Base-by-base conservation (phyloP, 163 green algal genomes). In the Coccomyxa subellipsoidea region DNA sequence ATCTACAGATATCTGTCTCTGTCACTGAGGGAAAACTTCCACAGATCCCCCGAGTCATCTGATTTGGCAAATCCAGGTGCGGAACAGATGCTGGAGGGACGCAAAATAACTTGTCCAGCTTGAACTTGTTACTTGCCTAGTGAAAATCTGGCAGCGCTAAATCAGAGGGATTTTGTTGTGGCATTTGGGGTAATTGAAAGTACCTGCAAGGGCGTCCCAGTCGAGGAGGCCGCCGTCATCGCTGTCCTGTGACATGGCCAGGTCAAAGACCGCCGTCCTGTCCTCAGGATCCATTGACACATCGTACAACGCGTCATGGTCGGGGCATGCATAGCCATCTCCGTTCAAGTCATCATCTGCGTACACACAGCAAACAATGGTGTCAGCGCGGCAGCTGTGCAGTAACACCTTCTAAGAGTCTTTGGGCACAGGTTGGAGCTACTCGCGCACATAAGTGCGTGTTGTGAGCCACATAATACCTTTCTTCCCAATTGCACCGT, bases 201-300 rank as follows among this genome's bases (percentile, higher is more conserved):
- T n/a, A 73, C 66, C 66, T 73, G 66, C 66, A 73, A 73, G 66
- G 7, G n/a, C n/a, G 7, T 34, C n/a, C 66, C 66, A 73, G 66
- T 73, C 66, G 2, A 73, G 66, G 32, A 73, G 66, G 66, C 66
- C 66, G 66, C 66, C 66, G 32, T 73, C 66, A 34, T 73, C 66
- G 66, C 66, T 73, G n/a, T 73, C 66, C 29, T 73, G 29, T 34
- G 27, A 32, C 66, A 73, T 73, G n/a, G 66, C 66, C 27, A 73
- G 8, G 66, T 73, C 66, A n/a, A 73, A 73, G 7, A 73, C 66
- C 32, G 66, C 66, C 32, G 66, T 73, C 29, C 66, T 32, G 66
- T 73, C 66, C 66, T 73, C 66, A 12, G 47, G 47, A 7, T 59
- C 47, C 66, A 73, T 73, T 18, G 27, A 32, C 66, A 73, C 66